These are phyloP conservation scores for Beauveria australis DNA, from an alignment of 2,329 filamentous ascomycete genomes.

Conservation along the genomic window DNA sequence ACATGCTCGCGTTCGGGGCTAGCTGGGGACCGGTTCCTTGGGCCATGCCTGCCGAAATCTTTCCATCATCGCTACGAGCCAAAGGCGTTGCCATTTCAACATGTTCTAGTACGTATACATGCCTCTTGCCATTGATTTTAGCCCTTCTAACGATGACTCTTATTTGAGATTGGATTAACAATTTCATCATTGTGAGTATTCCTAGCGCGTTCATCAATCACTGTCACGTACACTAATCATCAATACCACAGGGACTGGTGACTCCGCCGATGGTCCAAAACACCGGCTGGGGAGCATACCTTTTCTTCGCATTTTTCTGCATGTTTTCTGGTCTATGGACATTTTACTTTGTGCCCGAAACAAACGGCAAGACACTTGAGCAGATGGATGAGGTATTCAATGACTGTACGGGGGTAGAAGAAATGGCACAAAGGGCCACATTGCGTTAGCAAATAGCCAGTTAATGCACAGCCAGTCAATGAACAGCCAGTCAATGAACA, in stretches of 20 bases:
- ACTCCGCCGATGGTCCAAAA: constrained; percentile 52
- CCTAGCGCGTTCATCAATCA: constrained; percentile 26
- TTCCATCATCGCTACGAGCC: constrained; percentile 50
- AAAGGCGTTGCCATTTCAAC: constrained; percentile 56
- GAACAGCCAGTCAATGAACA: no score
- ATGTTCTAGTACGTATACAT: constrained; percentile 35
- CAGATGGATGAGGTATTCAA: constrained; percentile 40
- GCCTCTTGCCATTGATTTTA: constrained; percentile 41
- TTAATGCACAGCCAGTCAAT: no score
- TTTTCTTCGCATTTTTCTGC: constrained; percentile 53
- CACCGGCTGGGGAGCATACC: constrained; percentile 40
- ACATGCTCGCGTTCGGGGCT: constrained; percentile 52
- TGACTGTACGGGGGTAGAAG: constrained; percentile 17
- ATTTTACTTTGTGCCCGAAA: constrained; percentile 49
- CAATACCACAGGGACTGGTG: constrained; percentile 33
- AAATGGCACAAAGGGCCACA: constrained; percentile 3
- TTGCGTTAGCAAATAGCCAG: background rate
- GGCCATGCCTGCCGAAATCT: constrained; percentile 48
- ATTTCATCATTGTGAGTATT: background rate
- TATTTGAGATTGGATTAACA: background rate
- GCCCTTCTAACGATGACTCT: background rate
- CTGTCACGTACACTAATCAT: background rate
- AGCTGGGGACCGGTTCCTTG: constrained; percentile 47
- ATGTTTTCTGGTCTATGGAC: constrained; percentile 46
- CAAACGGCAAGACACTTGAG: constrained; percentile 44